Conservation (phyloP, 208 protist species). For the Trypanosoma cruzi region DNA sequence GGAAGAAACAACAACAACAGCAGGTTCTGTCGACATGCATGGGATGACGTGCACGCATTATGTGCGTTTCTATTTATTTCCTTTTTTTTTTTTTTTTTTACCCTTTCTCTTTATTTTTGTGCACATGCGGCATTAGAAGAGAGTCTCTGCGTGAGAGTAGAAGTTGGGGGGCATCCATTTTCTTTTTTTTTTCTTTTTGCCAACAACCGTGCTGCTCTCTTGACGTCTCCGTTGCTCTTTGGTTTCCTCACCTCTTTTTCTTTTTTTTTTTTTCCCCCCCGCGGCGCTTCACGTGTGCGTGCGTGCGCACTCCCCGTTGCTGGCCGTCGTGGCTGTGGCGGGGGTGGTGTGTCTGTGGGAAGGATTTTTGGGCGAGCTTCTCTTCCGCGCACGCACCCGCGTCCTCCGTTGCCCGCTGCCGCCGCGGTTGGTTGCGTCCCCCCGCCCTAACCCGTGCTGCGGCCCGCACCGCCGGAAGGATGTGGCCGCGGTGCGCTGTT, state of each 20-base stretch:
- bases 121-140: too few relatives aligned
- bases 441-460: too few relatives aligned
- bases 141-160: too few relatives aligned
- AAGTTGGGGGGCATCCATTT: too few relatives aligned
- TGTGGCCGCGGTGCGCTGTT: too few relatives aligned
- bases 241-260: neutral
- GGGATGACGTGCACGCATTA: neutral
- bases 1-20: too few relatives aligned
- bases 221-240: too few relatives aligned
- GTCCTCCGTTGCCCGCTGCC: neutral
- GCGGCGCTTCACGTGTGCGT: neutral
- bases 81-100: slow-evolving; percentile 29
- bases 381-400: neutral
- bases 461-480: too few relatives aligned
- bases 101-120: neutral
- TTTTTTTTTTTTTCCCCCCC: slow-evolving; percentile 21
- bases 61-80: slow-evolving; percentile 12
- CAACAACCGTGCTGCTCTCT: too few relatives aligned
- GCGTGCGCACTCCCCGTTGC: neutral
- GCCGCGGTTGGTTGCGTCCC: too few relatives aligned
- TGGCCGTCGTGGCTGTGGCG: neutral
- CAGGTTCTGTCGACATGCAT: too few relatives aligned
- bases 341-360: neutral
- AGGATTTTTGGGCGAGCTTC: neutral
- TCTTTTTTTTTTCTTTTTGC: too few relatives aligned